Evolutionary conservation across 768 basidiomycete genomes (phyloP), one percentile per base, ranked within the genome.

Genomic region (Mycena sanguinolenta): DNA sequence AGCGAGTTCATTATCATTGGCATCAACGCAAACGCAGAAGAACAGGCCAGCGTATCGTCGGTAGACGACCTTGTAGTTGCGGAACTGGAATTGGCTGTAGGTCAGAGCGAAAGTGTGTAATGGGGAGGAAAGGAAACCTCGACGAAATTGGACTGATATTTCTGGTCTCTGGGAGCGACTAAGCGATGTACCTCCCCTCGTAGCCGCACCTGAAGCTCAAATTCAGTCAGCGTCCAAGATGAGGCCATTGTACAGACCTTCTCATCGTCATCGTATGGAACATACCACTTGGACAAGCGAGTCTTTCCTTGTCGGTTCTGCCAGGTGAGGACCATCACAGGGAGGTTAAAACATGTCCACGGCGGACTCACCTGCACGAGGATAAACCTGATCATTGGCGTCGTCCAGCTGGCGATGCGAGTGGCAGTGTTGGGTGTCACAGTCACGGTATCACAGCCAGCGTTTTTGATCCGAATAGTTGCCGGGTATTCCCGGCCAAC

Each of bases 251-350:
- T 52, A 42, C 76, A 36, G 54, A 95, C 95, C 91, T 99, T 99
- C 86, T 99, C 98, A 75, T 99, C 98, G 78, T 99, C 98, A 75
- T 98, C 97, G 75, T 96, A 99, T 1, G 98, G 98, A 30, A 95
- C 95, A 84, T 99, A 99, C 97, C 97, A 99, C 82, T 99, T 99
- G 13, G 95, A 96, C 58, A 99, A 81, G 65, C 98, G 87, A 4
- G 97, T 99, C 84, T 99, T 99, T 21, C 98, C 98, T 84, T 99
- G 98, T 46, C 97, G 91, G 79, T 99, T 99, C 96, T 99, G 74
- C 21, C 50, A 13, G 25, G 21, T n/a, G n/a, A 10, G 36, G 67
- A 17, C 72, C 53, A 23, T 38, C 34, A n/a, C 50, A 32, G 5
- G 23, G 34, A 25, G 3, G 23, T 17, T 14, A 27, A 0, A 9